Evolutionary conservation across 805 yeast species (phyloP).

Genomic region (Wickerhamiella bombiphila): DNA sequence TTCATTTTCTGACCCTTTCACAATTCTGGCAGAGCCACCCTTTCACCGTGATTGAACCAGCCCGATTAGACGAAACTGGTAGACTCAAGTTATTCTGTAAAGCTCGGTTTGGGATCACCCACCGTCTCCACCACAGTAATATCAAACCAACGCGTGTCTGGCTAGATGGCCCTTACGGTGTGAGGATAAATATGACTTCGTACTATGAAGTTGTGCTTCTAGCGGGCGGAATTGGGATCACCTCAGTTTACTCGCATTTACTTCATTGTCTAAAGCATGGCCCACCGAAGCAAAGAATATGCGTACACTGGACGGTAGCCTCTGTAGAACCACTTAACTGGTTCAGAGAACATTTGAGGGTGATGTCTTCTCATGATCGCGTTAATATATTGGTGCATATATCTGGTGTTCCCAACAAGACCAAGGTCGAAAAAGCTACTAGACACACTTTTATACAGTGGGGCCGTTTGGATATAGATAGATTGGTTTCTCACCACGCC

Average conservation of each 20-base stretch:
- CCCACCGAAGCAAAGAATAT: too few relatives aligned
- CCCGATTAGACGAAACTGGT: too few relatives aligned
- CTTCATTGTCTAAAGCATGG: too few relatives aligned
- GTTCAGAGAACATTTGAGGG: conserved; percentile 19
- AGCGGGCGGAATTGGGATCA: conserved; percentile 66
- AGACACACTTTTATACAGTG: background rate
- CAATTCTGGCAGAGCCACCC: conserved; percentile 59
- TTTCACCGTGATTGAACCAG: conserved; percentile 36
- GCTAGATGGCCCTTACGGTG: conserved; percentile 63
- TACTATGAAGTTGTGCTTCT: conserved; percentile 43
- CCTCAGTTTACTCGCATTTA: conserved; percentile 28
- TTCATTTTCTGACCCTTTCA: conserved; percentile 27
- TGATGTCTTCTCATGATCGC: background rate
- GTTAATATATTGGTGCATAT: background rate
- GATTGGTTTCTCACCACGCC: too few relatives aligned
- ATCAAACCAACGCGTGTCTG: conserved; percentile 6
- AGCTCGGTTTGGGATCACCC: background rate
- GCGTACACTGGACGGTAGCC: too few relatives aligned
- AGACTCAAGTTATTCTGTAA: background rate
- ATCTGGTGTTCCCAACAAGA: background rate
- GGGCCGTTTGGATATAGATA: too few relatives aligned
- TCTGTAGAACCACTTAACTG: too few relatives aligned
- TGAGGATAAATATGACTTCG: conserved; percentile 32
- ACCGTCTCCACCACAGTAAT: background rate
- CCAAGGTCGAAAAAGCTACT: background rate